Evolutionary conservation across 192 early-diverging fungal species (phyloP), one percentile per base, ranked within the genome.

Genomic region (Coemansia sp.): DNA sequence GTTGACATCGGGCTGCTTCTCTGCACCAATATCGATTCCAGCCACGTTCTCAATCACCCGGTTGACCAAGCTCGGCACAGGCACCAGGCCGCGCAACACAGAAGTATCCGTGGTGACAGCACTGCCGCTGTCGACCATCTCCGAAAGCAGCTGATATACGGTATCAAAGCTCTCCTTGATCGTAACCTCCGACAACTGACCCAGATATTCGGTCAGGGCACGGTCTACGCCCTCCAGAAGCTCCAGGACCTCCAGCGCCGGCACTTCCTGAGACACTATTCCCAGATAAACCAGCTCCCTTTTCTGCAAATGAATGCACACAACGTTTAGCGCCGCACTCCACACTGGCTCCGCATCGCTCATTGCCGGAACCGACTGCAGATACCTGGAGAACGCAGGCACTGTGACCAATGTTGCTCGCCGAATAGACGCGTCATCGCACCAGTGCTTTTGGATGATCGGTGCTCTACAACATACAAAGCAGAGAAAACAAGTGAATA

Each of bases 111-210:
- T 98, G 24, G 91, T 92, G 43, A 93, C 76, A 14, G 90, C 90
- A 38, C 78, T 83, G 19, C 92, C 93, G 71, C 93, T 84, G 64
- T 98, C 95, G 36, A 98, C 80, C 84, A 93, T 89, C 65, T 98
- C 95, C 41, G 94, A 90, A 51, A 97, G 77, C 27, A 97, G 72
- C 81, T 90, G 62, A 28, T 60, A 59, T 10, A 95, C 86, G 10
- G 86, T 89, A 22, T 87, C 84, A 84, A 94, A 95, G 73, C 95
- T 90, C 46, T 98, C 93, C 69, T 89, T 90, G 17, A 98, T 81
- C 20, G 83, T 83, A 15, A 77, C 56, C 57, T 96, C 94, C 9
- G 87, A 85, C 15, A 98, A 62, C 26, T 81, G 71, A 14, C 87
- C 87, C 46, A 95, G 84, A 58, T 98, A 98, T 50, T 93, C 91